phyloP scores from a whole-genome alignment of 495 filamentous ascomycete species.

The Podospora pseudoanserina region DNA sequence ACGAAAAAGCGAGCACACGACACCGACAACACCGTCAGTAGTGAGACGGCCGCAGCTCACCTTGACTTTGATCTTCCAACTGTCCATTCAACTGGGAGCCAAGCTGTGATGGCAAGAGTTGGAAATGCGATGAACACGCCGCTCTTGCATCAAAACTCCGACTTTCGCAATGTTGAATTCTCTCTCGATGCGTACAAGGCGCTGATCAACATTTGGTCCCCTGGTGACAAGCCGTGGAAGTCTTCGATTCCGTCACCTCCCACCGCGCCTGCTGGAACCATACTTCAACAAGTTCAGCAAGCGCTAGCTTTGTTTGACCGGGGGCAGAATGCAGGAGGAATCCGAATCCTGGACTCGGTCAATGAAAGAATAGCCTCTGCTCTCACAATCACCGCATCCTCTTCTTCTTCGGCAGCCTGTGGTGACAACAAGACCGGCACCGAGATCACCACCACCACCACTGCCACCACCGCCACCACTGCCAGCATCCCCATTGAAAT shows the following conservation, averaged over 20 bases:
- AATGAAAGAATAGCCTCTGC: constrained; percentile 2
- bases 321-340: not conserved
- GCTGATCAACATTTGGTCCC: constrained; percentile 18
- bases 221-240: constrained; percentile 10
- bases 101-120: not conserved
- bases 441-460: not conserved
- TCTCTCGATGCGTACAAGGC: constrained; percentile 17
- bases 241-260: not conserved
- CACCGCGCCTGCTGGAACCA: constrained; percentile 7
- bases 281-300: constrained; percentile 26
- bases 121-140: not conserved
- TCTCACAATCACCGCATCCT: not conserved
- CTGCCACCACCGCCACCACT: not conserved
- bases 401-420: not conserved
- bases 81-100: not conserved
- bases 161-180: constrained; percentile 6
- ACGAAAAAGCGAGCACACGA: constrained; percentile 1
- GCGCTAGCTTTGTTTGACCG: constrained; percentile 23
- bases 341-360: not conserved
- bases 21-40: not conserved
- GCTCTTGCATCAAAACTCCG: constrained; percentile 8
- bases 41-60: not conserved
- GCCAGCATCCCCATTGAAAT: constrained; percentile 22
- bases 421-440: not conserved
- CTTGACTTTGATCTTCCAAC: not conserved